These are phyloP conservation scores for Ceratobasidium sp. DNA, from an alignment of 1,284 basidiomycete genomes.

Conservation along the genomic window DNA sequence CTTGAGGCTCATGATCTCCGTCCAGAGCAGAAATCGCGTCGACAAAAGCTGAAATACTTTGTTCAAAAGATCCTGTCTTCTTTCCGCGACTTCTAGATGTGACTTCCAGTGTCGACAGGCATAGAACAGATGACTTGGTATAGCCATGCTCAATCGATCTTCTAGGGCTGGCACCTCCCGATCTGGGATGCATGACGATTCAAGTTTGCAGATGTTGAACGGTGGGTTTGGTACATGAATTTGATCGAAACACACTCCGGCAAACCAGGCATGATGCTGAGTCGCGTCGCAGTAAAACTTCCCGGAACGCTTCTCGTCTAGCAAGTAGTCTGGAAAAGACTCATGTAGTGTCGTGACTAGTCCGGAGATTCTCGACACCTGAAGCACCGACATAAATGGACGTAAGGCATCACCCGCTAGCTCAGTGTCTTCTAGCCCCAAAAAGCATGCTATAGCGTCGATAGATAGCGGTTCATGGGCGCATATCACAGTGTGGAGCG, in stretches of 20 bases:
- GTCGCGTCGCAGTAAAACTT: not conserved
- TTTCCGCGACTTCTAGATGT: not conserved
- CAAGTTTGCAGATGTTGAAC: not conserved
- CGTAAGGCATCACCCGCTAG: not conserved
- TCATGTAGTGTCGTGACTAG: not conserved
- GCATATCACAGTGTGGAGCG: not conserved
- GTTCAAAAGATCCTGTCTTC: not conserved
- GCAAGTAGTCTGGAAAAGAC: not conserved
- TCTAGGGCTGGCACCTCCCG: not conserved
- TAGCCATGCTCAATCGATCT: not conserved
- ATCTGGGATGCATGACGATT: not conserved
- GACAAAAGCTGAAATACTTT: not conserved
- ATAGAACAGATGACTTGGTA: not conserved
- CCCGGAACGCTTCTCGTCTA: not conserved
- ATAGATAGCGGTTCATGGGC: not conserved
- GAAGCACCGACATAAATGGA: not conserved
- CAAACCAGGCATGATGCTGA: not conserved
- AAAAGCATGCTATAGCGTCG: not conserved
- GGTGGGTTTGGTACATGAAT: not conserved
- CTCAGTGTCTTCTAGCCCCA: not conserved
- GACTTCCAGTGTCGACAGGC: not conserved
- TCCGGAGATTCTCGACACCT: not conserved
- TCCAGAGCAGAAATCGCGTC: not conserved
- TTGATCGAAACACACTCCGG: not conserved
- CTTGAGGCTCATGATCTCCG: not conserved